Evolutionary conservation across 371 early-diverging fungal species (phyloP), one percentile per base, ranked within the genome.

Genomic region (Syncephalastrum sp.): DNA sequence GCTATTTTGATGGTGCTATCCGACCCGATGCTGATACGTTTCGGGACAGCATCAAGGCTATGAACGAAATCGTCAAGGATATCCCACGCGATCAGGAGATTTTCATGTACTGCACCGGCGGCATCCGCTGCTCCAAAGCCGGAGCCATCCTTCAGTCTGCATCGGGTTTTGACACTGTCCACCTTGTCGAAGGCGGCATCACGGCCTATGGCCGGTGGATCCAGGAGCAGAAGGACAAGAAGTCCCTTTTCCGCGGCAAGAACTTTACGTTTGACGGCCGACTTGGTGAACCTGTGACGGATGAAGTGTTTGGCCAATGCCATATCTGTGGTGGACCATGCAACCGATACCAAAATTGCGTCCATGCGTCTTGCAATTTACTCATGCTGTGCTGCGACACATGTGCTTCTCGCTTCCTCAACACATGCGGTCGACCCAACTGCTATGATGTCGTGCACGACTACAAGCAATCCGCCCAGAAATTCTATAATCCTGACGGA

Each of bases 21-120:
- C 74, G 87, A 38, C 90, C 88, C 2, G 89, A 91, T 57, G 90
- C 84, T 2, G 88, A 88, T 51, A 91, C 91, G 1, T 92, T 88
- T 63, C 76, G 82, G 53, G 91, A 84, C 17, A 72, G 75, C 54
- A 69, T 79, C 57, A 60, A 65, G 42, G 72, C 74, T 12, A 79
- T 79, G 80, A 75, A 74, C 42, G 71, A 68, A 3, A 79, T 79
- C 23, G 72, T 76, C 49, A 72, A 77, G 47, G 79, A 82, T 43
- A 19, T 76, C 3, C 77, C 76, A 3, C 57, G 63, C 5, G 79
- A 86, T 33, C 75, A 88, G 64, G 85, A 86, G 17, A 79, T 92
- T 5, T 89, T 84, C 65, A 92, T 92, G 92, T 92, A 92, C 56
- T 92, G 92, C 69, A 91, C 92, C 23, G 90, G 92, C 24, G 90